phyloP scores from a whole-genome alignment of 179 eudicot species.

The Carnegiea gigantea region DNA sequence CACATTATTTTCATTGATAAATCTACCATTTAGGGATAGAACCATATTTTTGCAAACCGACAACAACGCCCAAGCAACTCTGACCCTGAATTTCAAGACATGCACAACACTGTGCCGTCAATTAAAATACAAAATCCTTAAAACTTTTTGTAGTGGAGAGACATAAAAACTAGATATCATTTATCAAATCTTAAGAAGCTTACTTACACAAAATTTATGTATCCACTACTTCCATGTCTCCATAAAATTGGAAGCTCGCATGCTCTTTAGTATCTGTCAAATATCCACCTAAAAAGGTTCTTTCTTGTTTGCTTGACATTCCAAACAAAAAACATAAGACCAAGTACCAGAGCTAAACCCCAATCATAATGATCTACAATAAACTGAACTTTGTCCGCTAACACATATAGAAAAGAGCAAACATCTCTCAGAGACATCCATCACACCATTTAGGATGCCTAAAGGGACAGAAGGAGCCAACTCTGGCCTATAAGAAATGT shows the following conservation, averaged over 20 bases:
- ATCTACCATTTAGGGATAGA: not conserved
- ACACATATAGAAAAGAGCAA: not conserved
- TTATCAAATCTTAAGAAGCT: too few relatives aligned
- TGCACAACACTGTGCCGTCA: not conserved
- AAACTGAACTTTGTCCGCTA: not conserved
- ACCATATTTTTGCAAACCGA: not conserved
- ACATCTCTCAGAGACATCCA: not conserved
- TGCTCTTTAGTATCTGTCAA: not conserved
- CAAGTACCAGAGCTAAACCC: not conserved
- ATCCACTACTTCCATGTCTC: not conserved
- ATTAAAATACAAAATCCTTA: too few relatives aligned
- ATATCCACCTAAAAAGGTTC: not conserved
- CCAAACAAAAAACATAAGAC: not conserved
- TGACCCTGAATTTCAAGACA: not conserved
- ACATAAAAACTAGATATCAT: too few relatives aligned
- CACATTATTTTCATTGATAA: slow-evolving; percentile 1
- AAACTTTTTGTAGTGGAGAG: too few relatives aligned
- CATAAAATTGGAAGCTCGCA: not conserved
- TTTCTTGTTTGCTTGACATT: not conserved
- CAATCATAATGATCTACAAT: not conserved
- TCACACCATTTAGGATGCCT: not conserved
- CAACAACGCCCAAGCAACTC: not conserved
- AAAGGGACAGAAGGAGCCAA: too few relatives aligned
- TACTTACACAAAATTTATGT: not conserved
- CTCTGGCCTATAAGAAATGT: too few relatives aligned